Percentiles rank a stretch among this genome's conserved stretches.
Conservation (phyloP, 192 early-diverging fungal species). For the Rhizophagus clarus region DNA sequence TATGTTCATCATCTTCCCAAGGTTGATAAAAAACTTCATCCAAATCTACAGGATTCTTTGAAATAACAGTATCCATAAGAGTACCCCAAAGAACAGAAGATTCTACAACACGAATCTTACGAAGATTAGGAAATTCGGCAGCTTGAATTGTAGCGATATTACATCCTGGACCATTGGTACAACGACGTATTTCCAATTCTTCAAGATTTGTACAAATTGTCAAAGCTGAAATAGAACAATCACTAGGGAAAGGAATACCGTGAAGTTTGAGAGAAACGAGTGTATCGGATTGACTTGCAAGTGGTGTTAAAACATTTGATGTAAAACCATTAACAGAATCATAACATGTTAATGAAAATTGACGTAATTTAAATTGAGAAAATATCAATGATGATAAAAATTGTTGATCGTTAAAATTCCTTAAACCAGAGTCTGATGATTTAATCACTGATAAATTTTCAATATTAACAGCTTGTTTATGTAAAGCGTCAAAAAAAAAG, state of each 20-base stretch:
- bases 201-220: neutral
- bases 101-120: slow-evolving; percentile 5
- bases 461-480: slow-evolving; percentile 8
- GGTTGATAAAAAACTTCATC: slow-evolving; percentile 22
- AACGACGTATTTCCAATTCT: slow-evolving; percentile 13
- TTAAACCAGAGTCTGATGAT: neutral
- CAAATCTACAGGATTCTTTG: slow-evolving; percentile 9
- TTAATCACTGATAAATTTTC: slow-evolving; percentile 4
- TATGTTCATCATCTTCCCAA: slow-evolving; percentile 2
- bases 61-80: neutral
- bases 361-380: slow-evolving; percentile 1
- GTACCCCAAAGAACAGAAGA: slow-evolving; percentile 6
- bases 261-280: slow-evolving; percentile 2
- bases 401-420: slow-evolving; percentile 14
- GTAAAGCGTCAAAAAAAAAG: neutral
- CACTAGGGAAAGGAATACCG: slow-evolving; percentile 10
- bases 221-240: slow-evolving; percentile 1
- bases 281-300: slow-evolving; percentile 16
- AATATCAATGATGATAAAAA: slow-evolving; percentile 12
- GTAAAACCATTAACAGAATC: slow-evolving; percentile 8
- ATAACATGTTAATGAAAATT: neutral
- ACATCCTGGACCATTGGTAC: neutral
- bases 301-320: slow-evolving; percentile 16
- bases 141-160: neutral
- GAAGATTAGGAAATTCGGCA: neutral